Base-by-base conservation (phyloP, 1,284 basidiomycete species). In the Psilocybe mexicana region DNA sequence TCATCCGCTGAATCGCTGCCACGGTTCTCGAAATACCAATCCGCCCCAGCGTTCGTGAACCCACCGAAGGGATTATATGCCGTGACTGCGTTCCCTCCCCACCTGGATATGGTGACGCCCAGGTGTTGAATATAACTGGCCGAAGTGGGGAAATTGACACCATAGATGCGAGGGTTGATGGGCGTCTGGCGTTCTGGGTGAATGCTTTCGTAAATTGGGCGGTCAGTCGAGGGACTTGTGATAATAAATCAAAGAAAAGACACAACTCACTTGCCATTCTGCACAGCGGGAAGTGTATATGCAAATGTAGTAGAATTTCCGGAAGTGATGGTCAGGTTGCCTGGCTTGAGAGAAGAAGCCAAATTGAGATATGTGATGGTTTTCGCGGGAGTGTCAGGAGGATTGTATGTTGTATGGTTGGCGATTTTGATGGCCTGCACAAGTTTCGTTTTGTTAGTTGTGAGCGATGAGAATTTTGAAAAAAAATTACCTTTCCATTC, bases 11-110 rank as follows among this genome's bases (percentile, higher is more conserved):
- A 68, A 42, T 72, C 79, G 54, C 68, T 69, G 52, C 73, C 70
- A 52, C 80, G 72, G 61, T 82, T 82, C 67, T 82, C 80, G 48
- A 82, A 82, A 66, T 75, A 82, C 80, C 80, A 82, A 59, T 82
- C 80, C 43, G 69, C 74, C 40, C 79, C 80, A 2, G 80, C 80
- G 54, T 82, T 82, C 3, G 79, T 82, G 61, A 80, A 81, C 24
- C 72, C 73, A 24, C 78, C 79, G 48, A 72, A 70, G 2, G 79
- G 79, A 60, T 82, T 82, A 65, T 82, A 82, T 1, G 80, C 75
- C 0, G 80, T 82, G 8, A 79, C 80, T 23, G 80, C 79, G 59
- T 82, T 82, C 44, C 80, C 80, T 61, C 80, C 80, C 80, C 80
- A 82, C 40, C 80, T 76, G 43, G 76, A 76, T 40, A 80, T 69